A percentile compares a stretch with the other conserved stretches of the same genome.
phyloP scores from a whole-genome alignment of 1,284 basidiomycete species.

The Cutaneotrichosporon curvatum region DNA sequence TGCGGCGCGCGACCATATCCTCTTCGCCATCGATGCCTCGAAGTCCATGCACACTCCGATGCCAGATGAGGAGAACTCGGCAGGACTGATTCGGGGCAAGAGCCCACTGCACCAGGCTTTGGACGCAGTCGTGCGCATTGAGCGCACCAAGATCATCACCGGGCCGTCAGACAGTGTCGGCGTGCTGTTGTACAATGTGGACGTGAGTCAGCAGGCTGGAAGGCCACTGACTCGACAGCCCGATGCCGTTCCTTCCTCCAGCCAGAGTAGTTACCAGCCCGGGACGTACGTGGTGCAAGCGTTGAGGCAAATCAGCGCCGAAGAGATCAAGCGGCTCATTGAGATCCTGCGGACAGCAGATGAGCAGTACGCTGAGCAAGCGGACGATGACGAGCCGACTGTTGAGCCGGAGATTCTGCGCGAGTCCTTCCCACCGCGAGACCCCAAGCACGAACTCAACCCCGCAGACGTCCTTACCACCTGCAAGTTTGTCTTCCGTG shows the following conservation, averaged over 20 bases:
- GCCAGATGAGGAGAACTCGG: constrained; percentile 47
- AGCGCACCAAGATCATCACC: constrained; percentile 80
- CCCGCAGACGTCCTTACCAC: constrained; percentile 79
- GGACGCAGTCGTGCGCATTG: constrained; percentile 71
- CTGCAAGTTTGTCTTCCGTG: constrained; percentile 78
- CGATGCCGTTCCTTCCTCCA: neutral
- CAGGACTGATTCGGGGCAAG: constrained; percentile 31
- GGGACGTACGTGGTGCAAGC: constrained; percentile 68
- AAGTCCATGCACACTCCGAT: constrained; percentile 71
- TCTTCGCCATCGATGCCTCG: constrained; percentile 92
- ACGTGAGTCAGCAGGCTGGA: constrained; percentile 44
- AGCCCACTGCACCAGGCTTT: constrained; percentile 55
- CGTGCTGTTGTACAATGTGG: constrained; percentile 85
- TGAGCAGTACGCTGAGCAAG: constrained; percentile 25
- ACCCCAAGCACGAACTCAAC: constrained; percentile 33
- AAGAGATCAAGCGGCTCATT: constrained; percentile 61
- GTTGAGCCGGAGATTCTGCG: constrained; percentile 32
- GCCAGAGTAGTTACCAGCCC: constrained; percentile 45
- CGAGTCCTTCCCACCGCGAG: constrained; percentile 33
- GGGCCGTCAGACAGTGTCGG: constrained; percentile 84
- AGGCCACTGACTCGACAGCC: no score
- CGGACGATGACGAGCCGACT: constrained; percentile 17
- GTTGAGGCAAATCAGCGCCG: constrained; percentile 68
- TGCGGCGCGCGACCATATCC: constrained; percentile 68
- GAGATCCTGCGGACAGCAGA: constrained; percentile 30